A percentile compares a stretch with the other conserved stretches of the same genome.
phyloP scores from a whole-genome alignment of 108 stramenopile species.

The Nannochloropsis granulata region DNA sequence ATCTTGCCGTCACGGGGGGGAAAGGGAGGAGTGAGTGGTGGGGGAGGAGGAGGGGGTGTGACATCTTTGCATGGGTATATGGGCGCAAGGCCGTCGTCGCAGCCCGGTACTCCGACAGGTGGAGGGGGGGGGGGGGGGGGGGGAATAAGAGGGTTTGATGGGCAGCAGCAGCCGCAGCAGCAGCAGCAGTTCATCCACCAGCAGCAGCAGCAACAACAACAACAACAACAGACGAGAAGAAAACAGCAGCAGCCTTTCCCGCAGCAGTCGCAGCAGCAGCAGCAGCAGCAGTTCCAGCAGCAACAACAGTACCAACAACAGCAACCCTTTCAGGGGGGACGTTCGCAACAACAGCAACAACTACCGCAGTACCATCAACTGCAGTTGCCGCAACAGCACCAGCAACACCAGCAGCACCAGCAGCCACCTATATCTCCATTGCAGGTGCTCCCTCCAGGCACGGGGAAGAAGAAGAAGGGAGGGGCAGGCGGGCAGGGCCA shows the following conservation, averaged over 20 bases:
- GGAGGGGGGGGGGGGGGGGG: not conserved
- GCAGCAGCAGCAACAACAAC: not conserved
- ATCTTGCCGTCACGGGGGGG: not conserved
- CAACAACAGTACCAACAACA: not conserved
- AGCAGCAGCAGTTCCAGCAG: not conserved
- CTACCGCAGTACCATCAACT: not conserved
- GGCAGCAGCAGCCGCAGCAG: not conserved
- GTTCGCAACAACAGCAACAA: not conserved
- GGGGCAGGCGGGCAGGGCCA: not conserved
- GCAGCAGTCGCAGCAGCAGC: not conserved
- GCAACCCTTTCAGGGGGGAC: not conserved
- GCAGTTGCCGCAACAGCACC: not conserved
- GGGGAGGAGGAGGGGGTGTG: not conserved
- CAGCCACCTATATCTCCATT: not conserved
- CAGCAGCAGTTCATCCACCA: not conserved
- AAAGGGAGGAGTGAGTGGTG: not conserved
- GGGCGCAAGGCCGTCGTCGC: not conserved
- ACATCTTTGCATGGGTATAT: too few species aligned
- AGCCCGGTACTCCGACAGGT: not conserved
- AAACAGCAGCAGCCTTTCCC: not conserved
- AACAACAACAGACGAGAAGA: not conserved
- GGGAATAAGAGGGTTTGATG: not conserved
- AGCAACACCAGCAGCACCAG: not conserved
- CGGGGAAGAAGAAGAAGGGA: not conserved
- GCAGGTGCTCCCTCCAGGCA: not conserved